These are phyloP conservation scores for Pseudocercospora crystallina DNA, from an alignment of 2,329 filamentous ascomycete species.

Conservation along the genomic window DNA sequence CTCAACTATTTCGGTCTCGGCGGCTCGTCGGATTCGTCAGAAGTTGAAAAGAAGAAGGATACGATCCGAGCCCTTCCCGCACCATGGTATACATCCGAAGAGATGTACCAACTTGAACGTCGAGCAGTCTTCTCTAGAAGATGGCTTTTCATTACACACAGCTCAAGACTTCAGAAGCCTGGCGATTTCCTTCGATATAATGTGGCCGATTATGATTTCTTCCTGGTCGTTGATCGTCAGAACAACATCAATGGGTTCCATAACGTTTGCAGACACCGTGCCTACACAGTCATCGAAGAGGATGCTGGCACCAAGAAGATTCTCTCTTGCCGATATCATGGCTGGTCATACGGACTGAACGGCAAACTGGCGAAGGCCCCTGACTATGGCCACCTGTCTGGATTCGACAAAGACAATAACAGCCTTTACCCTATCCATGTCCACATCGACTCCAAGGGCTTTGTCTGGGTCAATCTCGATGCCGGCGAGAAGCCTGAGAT, in stretches of 20 bases:
- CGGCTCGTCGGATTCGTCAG: neutral
- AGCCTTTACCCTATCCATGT: slow-evolving; percentile 56
- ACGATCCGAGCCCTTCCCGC: slow-evolving; percentile 40
- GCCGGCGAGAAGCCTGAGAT: slow-evolving; percentile 43
- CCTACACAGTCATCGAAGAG: slow-evolving; percentile 57
- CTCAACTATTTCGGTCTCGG: slow-evolving; percentile 10
- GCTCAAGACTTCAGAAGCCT: slow-evolving; percentile 25
- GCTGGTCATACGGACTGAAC: slow-evolving; percentile 60
- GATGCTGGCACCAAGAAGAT: slow-evolving; percentile 53
- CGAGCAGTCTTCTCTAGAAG: slow-evolving; percentile 44
- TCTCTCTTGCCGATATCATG: slow-evolving; percentile 61
- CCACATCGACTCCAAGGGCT: slow-evolving; percentile 54
- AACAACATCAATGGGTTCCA: slow-evolving; percentile 44
- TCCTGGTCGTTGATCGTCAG: slow-evolving; percentile 22
- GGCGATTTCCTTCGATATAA: slow-evolving; percentile 28
- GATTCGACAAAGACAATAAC: slow-evolving; percentile 58
- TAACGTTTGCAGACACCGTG: slow-evolving; percentile 47
- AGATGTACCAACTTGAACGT: slow-evolving; percentile 48
- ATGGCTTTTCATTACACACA: slow-evolving; percentile 37
- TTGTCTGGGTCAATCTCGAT: slow-evolving; percentile 60
- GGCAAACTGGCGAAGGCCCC: slow-evolving; percentile 61
- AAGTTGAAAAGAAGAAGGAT: slow-evolving; percentile 6
- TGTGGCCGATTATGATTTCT: slow-evolving; percentile 26
- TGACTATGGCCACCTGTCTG: slow-evolving; percentile 54
- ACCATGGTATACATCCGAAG: slow-evolving; percentile 45